Percentiles rank a stretch among this genome's conserved stretches.
phyloP scores from a whole-genome alignment of 768 basidiomycete species.

The Termitomyces sp. region DNA sequence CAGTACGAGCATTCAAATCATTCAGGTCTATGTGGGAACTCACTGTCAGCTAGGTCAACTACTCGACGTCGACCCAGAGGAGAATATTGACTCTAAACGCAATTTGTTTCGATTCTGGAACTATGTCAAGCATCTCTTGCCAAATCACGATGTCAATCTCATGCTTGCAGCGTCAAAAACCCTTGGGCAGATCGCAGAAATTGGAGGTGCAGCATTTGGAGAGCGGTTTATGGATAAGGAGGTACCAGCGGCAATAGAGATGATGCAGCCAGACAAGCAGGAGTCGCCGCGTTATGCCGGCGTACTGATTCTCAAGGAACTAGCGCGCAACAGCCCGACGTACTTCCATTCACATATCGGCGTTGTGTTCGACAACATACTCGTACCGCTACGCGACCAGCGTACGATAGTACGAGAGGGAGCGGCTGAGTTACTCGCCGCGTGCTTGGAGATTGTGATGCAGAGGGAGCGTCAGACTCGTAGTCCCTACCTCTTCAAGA shows the following conservation, averaged over 20 bases:
- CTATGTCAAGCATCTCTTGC: constrained; percentile 90
- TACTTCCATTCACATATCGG: constrained; percentile 88
- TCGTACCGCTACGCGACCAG: constrained; percentile 84
- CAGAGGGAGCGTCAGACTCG: constrained; percentile 65
- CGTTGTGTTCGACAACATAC: constrained; percentile 89
- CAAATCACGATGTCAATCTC: constrained; percentile 86
- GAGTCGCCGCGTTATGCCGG: constrained; percentile 91
- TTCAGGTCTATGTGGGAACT: background rate
- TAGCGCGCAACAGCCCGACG: constrained; percentile 83
- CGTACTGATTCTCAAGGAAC: constrained; percentile 89
- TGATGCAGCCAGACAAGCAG: constrained; percentile 74
- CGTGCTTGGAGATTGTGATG: constrained; percentile 85
- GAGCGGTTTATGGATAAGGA: constrained; percentile 90
- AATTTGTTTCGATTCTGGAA: constrained; percentile 87
- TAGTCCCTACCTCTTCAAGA: constrained; percentile 68
- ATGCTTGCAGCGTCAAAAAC: constrained; percentile 96
- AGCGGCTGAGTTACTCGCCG: constrained; percentile 90
- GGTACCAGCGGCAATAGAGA: constrained; percentile 77
- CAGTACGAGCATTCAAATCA: constrained; percentile 42
- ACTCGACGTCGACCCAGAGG: constrained; percentile 73
- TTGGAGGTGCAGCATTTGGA: constrained; percentile 80
- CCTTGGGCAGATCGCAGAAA: constrained; percentile 80
- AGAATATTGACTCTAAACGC: constrained; percentile 75
- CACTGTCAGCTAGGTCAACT: constrained; percentile 53
- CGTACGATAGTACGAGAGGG: constrained; percentile 90